phyloP scores from a whole-genome alignment of 2,329 filamentous ascomycete species.

The Penicillium concentricum region DNA sequence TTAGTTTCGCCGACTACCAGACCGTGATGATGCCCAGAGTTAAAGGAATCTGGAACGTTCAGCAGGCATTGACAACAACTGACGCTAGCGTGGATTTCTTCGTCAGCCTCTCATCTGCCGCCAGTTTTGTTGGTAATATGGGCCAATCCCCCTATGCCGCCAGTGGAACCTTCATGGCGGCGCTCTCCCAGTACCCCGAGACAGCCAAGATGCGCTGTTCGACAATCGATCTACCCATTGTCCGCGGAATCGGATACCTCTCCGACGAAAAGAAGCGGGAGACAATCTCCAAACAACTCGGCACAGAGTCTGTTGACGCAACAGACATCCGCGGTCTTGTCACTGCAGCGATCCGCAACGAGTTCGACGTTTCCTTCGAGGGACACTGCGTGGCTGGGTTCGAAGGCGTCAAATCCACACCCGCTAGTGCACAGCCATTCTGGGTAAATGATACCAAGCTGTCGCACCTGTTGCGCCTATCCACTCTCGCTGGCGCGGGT shows the following conservation, averaged over 20 bases:
- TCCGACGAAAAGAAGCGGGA: slow-evolving; percentile 21
- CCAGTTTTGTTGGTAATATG: slow-evolving; percentile 38
- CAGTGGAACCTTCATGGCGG: slow-evolving; percentile 27
- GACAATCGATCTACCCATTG: slow-evolving; percentile 44
- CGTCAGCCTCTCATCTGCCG: slow-evolving; percentile 26
- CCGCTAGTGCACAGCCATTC: slow-evolving; percentile 18
- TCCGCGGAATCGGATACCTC: slow-evolving; percentile 23
- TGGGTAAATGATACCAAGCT: slow-evolving; percentile 22
- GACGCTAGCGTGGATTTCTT: slow-evolving; percentile 27
- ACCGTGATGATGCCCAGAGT: slow-evolving; percentile 23
- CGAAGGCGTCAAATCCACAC: slow-evolving; percentile 19
- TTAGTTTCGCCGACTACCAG: slow-evolving; percentile 29
- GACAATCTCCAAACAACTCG: slow-evolving; percentile 18
- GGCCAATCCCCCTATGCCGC: slow-evolving; percentile 63
- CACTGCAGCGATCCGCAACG: slow-evolving; percentile 22
- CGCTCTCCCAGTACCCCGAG: slow-evolving; percentile 21
- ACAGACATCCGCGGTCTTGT: slow-evolving; percentile 24
- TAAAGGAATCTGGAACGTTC: slow-evolving; percentile 34
- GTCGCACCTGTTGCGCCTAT: slow-evolving; percentile 20
- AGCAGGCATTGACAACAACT: slow-evolving; percentile 18
- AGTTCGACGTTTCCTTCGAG: slow-evolving; percentile 19
- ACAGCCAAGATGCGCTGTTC: slow-evolving; percentile 54
- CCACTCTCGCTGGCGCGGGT: slow-evolving; percentile 17
- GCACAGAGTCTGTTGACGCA: slow-evolving; percentile 19
- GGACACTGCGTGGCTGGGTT: slow-evolving; percentile 24